phyloP scores from a whole-genome alignment of 2,329 filamentous ascomycete species.

The Diaporthe australafricana region DNA sequence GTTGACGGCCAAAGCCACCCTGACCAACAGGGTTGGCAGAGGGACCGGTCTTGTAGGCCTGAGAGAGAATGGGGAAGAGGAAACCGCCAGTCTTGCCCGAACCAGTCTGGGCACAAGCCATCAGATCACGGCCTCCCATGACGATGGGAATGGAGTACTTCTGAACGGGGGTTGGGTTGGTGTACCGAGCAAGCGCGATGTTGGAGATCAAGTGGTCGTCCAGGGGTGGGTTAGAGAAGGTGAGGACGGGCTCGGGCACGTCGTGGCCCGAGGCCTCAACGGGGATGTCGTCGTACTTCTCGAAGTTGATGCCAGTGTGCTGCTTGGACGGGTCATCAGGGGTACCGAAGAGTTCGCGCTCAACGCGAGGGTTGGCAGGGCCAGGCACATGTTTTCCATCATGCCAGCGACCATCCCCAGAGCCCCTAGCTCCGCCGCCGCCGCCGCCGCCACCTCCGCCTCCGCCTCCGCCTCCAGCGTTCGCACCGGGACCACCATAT shows the following conservation, averaged over 20 bases:
- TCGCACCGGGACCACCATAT: slow-evolving; percentile 56
- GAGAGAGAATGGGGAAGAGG: slow-evolving; percentile 98
- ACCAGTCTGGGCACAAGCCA: slow-evolving; percentile 99
- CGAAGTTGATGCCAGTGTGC: slow-evolving; percentile 99
- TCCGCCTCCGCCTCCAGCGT: slow-evolving; percentile 49
- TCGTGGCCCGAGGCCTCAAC: slow-evolving; percentile 96
- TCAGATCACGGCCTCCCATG: slow-evolving; percentile 96
- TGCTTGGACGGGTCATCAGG: slow-evolving; percentile 94
- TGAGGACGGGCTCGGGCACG: slow-evolving; percentile 89
- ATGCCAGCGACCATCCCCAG: slow-evolving; percentile 95
- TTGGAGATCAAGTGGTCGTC: slow-evolving; percentile 94
- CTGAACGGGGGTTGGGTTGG: slow-evolving; percentile 95
- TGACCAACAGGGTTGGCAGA: slow-evolving; percentile 72
- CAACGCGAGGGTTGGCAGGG: slow-evolving; percentile 85
- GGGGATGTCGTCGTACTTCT: slow-evolving; percentile 99
- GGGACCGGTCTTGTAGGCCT: slow-evolving; percentile 92
- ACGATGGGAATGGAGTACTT: slow-evolving; percentile 99
- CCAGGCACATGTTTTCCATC: slow-evolving; percentile 84
- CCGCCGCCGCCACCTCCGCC: slow-evolving; percentile 65
- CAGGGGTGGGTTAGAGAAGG: slow-evolving; percentile 93
- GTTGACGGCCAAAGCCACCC: slow-evolving; percentile 83
- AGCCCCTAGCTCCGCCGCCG: slow-evolving; percentile 75
- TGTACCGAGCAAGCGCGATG: slow-evolving; percentile 95
- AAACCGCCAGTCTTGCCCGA: slow-evolving; percentile 99
- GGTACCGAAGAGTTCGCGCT: slow-evolving; percentile 95